Evolutionary conservation across 2,329 filamentous ascomycete genomes (phyloP), one percentile per base, ranked within the genome.

Genomic region (Knoxdaviesia proteae): DNA sequence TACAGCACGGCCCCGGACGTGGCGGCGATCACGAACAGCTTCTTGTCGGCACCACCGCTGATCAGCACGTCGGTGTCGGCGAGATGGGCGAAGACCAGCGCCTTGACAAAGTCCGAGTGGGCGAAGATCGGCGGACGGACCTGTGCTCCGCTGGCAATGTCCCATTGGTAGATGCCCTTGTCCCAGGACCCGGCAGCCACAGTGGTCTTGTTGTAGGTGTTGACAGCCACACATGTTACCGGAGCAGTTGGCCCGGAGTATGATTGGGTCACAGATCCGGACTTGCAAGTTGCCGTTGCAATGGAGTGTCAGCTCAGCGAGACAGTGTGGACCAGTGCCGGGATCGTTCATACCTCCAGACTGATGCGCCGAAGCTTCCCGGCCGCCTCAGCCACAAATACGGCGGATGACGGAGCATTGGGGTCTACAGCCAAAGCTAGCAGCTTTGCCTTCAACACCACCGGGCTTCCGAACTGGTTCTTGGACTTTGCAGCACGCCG

Each of bases 151-250:
- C 73, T 73, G 11, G 67, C 62, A 33, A 79, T 62, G 51, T 82
- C 69, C 81, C 84, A 94, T 33, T 80, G 81, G 77, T 86, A 94
- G 45, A 96, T 71, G 20, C 74, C 70, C 61, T 93, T 94, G 61
- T 98, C 88, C 90, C 90, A 98, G 46, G 79, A 90, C 34, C 87
- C 88, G 30, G 84, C 84, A 57, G 84, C 94, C 7, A 94, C 55
- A 1, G 69, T 80, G 41, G 57, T 59, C 46, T 64, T 66, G 31
- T 61, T 61, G 4, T 63, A 56, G 9, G 74, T 69, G 38, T 72
- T 77, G 34, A 84, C 64, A 10, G 80, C 74, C 32, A 93, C 60
- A 49, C 80, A 82, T 7, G 84, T 88, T 7, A 94, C 65, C 1
- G 90, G 90, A 4, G 84, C 80, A 39, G 69, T 71, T 11, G 87